Percentiles rank a stretch among this genome's conserved stretches.
These are phyloP conservation scores for Cryptomeria japonica DNA, from an alignment of 75 land plant species.

Conservation along the genomic window DNA sequence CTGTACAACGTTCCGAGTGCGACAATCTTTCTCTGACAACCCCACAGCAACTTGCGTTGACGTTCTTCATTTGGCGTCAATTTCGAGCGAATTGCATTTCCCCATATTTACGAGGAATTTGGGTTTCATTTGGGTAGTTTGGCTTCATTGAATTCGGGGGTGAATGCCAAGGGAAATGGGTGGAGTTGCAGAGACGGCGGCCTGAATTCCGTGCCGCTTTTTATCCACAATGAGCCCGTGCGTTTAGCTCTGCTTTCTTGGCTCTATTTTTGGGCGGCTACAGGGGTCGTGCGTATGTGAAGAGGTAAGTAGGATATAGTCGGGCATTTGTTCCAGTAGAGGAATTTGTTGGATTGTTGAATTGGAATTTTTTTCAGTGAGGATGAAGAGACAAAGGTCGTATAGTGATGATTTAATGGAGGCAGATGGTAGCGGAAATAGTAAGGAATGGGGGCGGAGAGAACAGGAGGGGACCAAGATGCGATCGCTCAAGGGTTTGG, in stretches of 20 bases:
- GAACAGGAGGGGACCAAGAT: constrained; percentile 25
- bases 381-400: constrained; percentile 58
- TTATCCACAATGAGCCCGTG: not conserved
- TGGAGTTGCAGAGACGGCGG: not conserved
- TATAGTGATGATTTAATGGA: constrained; percentile 52
- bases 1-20: too few relatives aligned
- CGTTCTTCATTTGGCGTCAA: not conserved
- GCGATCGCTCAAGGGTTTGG: constrained; percentile 21
- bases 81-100: not conserved
- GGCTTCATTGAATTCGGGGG: too few relatives aligned
- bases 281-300: too few relatives aligned
- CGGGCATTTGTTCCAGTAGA: not conserved
- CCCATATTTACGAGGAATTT: not conserved
- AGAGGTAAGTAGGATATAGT: not conserved
- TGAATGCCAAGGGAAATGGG: not conserved
- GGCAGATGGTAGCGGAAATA: constrained; percentile 11
- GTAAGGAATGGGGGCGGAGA: constrained; percentile 37
- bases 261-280: not conserved
- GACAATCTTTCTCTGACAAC: too few relatives aligned
- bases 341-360: not conserved
- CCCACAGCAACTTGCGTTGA: too few relatives aligned
- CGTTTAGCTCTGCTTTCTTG: not conserved
- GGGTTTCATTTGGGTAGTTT: not conserved
- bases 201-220: not conserved
- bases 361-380: not conserved